Base-by-base conservation (phyloP, 108 stramenopile species). In the Skeletonema menzelii region DNA sequence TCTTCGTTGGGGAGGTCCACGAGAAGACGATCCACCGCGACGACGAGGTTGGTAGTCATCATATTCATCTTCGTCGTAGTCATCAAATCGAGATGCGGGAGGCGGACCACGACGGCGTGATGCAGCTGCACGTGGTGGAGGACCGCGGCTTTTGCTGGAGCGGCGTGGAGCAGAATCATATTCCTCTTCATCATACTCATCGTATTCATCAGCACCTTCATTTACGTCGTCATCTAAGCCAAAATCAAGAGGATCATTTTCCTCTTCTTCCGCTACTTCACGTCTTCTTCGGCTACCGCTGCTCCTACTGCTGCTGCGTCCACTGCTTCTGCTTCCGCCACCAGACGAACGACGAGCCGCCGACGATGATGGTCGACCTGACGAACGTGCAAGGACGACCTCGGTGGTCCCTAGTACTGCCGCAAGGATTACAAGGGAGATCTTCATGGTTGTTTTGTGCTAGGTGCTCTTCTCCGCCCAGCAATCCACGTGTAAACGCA, bases 221-320 rank as follows among this genome's bases (percentile, higher is more conserved):
- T 85, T 56, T 11, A 67, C 79, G 11, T 85, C 82, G 22, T 82
- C 79, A 11, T 84, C 89, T n/a, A 83, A 79, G 1, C 81, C 89
- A 55, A 63, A 76, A n/a, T 70, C 72, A 26, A 77, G 71, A 31
- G 74, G 72, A 47, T 73, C 80, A 22, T 73, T 77, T 27, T 69
- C 69, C 67, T 84, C 81, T 19, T 68, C 65, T 19, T 81, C 84
- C 14, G 64, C 84, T 46, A 34, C 69, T 27, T 77, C 44, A 67
- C 76, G 77, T 8, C 75, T 20, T 77, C 86, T 27, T 76, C 82
- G 8, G 77, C 70, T 15, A 11, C 70, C 31, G 27, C 62, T 49
- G 55, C 70, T 37, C 17, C 62, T 49, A 55, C 70, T 37, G 46
- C 62, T 31, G 34, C 57, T 47, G 32, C 32, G 31, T 27, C 28